Evolutionary conservation across 2,329 filamentous ascomycete species (phyloP).

Genomic region (Alternaria triticina): DNA sequence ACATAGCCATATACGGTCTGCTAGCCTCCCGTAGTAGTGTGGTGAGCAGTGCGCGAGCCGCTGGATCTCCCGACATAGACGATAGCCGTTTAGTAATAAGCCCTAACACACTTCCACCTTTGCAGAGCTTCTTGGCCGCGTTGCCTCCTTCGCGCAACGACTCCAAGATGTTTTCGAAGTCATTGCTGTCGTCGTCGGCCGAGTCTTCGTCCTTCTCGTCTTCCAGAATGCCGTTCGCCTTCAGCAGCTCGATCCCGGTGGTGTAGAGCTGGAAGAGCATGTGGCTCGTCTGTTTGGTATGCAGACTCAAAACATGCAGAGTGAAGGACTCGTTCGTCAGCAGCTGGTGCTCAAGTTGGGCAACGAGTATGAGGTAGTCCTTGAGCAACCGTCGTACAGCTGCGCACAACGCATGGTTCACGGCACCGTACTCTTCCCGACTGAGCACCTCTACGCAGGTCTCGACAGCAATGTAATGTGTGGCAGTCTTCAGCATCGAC

Average conservation of each 20-base stretch:
- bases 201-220: conserved; percentile 70
- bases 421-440: conserved; percentile 87
- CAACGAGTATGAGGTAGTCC: conserved; percentile 91
- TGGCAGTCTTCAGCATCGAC: conserved; percentile 92
- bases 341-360: conserved; percentile 91
- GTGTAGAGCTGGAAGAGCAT: conserved; percentile 91
- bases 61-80: conserved; percentile 91
- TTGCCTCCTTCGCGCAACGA: conserved; percentile 87
- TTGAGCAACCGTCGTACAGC: conserved; percentile 89
- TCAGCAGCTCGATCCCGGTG: conserved; percentile 77
- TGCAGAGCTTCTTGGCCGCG: conserved; percentile 88
- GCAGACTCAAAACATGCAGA: conserved; percentile 88
- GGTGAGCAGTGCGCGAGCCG: conserved; percentile 80
- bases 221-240: conserved; percentile 85
- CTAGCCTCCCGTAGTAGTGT: conserved; percentile 86
- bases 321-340: conserved; percentile 89
- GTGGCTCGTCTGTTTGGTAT: conserved; percentile 87
- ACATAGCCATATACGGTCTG: conserved; percentile 94
- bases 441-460: conserved; percentile 95
- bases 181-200: conserved; percentile 75
- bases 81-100: conserved; percentile 84
- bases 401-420: conserved; percentile 96
- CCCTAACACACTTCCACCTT: conserved; percentile 93
- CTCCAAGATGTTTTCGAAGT: conserved; percentile 92
- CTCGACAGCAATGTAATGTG: conserved; percentile 89